Evolutionary conservation across 2,329 filamentous ascomycete genomes (phyloP).

Genomic region (Aspergillus pseudoglaucus): DNA sequence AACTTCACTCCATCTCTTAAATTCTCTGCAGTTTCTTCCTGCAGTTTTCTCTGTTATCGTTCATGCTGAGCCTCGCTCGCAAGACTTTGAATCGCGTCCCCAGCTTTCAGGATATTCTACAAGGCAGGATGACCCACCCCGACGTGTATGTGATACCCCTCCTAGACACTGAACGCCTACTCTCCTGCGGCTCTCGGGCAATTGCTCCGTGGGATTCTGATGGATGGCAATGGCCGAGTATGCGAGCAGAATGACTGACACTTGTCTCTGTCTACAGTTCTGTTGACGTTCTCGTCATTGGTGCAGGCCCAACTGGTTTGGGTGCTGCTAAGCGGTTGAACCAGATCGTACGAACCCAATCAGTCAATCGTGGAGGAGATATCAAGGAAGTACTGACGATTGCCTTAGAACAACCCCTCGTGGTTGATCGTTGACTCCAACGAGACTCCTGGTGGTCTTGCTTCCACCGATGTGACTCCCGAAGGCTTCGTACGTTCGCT

Average conservation of each 20-base stretch:
- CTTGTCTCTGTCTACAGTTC: constrained; percentile 50
- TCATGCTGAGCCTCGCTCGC: constrained; percentile 39
- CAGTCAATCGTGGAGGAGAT: neutral
- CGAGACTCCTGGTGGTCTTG: constrained; percentile 88
- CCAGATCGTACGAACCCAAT: constrained; percentile 68
- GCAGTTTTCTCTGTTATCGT: constrained; percentile 22
- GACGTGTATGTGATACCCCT: constrained; percentile 32
- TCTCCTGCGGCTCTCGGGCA: neutral
- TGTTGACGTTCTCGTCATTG: constrained; percentile 96
- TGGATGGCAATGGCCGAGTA: neutral
- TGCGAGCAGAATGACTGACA: constrained; percentile 8
- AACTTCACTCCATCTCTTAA: constrained; percentile 14
- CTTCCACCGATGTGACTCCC: constrained; percentile 87
- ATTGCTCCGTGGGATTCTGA: neutral
- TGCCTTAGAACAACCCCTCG: constrained; percentile 70
- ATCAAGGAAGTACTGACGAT: constrained; percentile 12
- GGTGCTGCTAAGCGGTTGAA: constrained; percentile 97
- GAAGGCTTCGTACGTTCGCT: constrained; percentile 83
- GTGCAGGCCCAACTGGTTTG: constrained; percentile 92
- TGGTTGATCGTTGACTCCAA: constrained; percentile 95
- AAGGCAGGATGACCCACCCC: constrained; percentile 42
- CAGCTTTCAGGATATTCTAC: constrained; percentile 41
- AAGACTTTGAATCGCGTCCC: constrained; percentile 39
- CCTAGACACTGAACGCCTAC: constrained; percentile 2
- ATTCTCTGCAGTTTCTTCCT: constrained; percentile 23